Percentiles rank a stretch among this genome's conserved stretches.
phyloP scores from a whole-genome alignment of 192 early-diverging fungal species.

The Backusella mclennaniae region DNA sequence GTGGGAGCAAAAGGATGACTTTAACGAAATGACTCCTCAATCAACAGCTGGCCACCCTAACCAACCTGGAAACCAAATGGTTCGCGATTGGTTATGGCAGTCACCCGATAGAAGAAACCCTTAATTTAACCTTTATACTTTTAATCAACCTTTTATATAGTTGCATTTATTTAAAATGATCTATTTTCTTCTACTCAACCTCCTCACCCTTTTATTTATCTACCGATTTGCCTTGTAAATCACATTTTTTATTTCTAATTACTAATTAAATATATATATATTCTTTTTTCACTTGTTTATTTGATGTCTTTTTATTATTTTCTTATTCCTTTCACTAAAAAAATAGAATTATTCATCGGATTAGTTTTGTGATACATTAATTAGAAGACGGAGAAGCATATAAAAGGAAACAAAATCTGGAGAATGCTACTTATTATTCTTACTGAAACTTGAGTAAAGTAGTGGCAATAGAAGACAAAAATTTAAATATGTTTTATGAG shows the following conservation, averaged over 20 bases:
- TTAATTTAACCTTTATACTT: not conserved
- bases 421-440: slow-evolving; percentile 33
- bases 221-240: not conserved
- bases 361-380: not conserved
- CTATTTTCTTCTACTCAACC: not conserved
- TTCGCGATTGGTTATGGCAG: slow-evolving; percentile 20
- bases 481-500: not conserved
- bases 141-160: not conserved
- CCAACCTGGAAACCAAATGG: not conserved
- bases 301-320: not conserved
- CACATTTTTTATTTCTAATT: not conserved
- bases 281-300: not conserved
- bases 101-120: slow-evolving; percentile 17
- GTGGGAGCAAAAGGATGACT: slow-evolving; percentile 9
- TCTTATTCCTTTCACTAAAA: not conserved
- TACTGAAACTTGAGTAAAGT: not conserved
- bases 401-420: slow-evolving; percentile 4
- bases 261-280: slow-evolving; percentile 8
- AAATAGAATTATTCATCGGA: slow-evolving; percentile 65
- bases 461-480: not conserved
- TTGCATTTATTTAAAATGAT: not conserved
- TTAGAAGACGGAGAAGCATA: not conserved
- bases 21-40: not conserved
- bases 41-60: not conserved
- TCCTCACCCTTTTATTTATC: not conserved